These are phyloP conservation scores for Termitomyces sp. DNA, from an alignment of 768 basidiomycete genomes.

Conservation along the genomic window DNA sequence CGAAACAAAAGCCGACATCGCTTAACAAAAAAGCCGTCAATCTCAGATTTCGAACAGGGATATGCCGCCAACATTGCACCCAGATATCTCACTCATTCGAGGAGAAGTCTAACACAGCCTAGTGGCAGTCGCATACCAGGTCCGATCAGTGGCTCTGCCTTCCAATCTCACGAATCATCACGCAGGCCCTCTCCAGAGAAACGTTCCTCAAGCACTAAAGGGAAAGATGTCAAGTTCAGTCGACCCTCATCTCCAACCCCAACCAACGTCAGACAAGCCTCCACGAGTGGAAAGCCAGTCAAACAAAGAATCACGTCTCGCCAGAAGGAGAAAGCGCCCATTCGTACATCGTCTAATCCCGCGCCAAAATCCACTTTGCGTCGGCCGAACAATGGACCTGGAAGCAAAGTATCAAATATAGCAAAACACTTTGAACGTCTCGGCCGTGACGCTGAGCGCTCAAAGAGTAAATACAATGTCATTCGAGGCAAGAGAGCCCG, in stretches of 20 bases:
- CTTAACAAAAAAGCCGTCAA: conserved; percentile 51
- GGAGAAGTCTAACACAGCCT: conserved; percentile 37
- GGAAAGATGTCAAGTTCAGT: conserved; percentile 38
- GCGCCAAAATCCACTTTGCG: conserved; percentile 52
- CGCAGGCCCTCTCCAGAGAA: conserved; percentile 76
- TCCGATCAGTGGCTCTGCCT: conserved; percentile 37
- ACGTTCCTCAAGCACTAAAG: conserved; percentile 31
- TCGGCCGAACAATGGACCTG: conserved; percentile 42
- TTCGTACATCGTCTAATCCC: conserved; percentile 23
- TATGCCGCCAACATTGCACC: conserved; percentile 93
- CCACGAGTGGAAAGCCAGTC: conserved; percentile 27
- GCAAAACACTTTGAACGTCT: conserved; percentile 90
- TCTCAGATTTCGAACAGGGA: conserved; percentile 86
- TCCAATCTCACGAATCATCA: conserved; percentile 60
- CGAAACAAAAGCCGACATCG: conserved; percentile 52
- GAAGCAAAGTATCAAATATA: conserved; percentile 80
- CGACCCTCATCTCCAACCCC: conserved; percentile 46
- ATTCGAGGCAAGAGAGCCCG: conserved; percentile 84
- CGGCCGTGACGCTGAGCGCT: conserved; percentile 66
- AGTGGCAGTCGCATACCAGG: conserved; percentile 49
- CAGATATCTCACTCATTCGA: conserved; percentile 56
- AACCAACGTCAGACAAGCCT: conserved; percentile 26
- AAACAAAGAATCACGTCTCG: conserved; percentile 36
- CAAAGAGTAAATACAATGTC: conserved; percentile 78
- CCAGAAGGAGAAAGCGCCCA: conserved; percentile 35